Evolutionary conservation across 805 yeast species (phyloP).

Genomic region (Nematodospora valgi): DNA sequence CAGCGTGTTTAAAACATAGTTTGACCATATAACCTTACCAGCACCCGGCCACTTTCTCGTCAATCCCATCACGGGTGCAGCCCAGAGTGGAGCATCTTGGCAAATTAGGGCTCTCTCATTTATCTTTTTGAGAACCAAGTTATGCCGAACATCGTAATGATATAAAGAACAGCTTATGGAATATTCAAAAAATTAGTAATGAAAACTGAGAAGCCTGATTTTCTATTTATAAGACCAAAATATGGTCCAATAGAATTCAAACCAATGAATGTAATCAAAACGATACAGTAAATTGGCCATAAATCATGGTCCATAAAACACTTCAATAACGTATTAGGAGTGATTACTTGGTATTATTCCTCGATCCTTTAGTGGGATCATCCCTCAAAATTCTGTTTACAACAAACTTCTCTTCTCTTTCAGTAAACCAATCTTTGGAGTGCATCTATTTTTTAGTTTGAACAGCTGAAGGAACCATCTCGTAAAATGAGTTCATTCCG

Average conservation of each 20-base stretch:
- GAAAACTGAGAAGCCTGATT: slow-evolving; percentile 21
- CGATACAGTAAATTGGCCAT: slow-evolving; percentile 27
- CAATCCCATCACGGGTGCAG: slow-evolving; percentile 6
- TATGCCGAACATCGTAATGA: slow-evolving; percentile 30
- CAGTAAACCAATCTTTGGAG: slow-evolving; percentile 46
- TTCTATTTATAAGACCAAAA: slow-evolving; percentile 11
- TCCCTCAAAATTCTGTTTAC: slow-evolving; percentile 59
- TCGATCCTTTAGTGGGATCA: slow-evolving; percentile 60
- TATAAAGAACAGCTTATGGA: slow-evolving; percentile 26
- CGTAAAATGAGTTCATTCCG: slow-evolving; percentile 41
- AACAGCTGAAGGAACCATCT: slow-evolving; percentile 53
- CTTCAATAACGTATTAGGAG: slow-evolving; percentile 34
- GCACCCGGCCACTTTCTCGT: slow-evolving; percentile 11
- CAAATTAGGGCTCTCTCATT: slow-evolving; percentile 18
- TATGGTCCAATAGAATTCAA: slow-evolving; percentile 13
- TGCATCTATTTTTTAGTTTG: slow-evolving; percentile 47
- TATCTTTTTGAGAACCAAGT: slow-evolving; percentile 36
- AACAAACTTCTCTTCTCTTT: slow-evolving; percentile 52
- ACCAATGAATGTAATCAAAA: slow-evolving; percentile 31
- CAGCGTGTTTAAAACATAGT: slow-evolving; percentile 15
- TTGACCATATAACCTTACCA: slow-evolving; percentile 10
- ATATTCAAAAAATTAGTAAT: slow-evolving; percentile 20
- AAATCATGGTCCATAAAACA: slow-evolving; percentile 48
- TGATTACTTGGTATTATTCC: slow-evolving; percentile 52
- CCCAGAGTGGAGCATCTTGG: slow-evolving; percentile 8